phyloP scores from a whole-genome alignment of 148 eudicot species.

The Cornus suecica region DNA sequence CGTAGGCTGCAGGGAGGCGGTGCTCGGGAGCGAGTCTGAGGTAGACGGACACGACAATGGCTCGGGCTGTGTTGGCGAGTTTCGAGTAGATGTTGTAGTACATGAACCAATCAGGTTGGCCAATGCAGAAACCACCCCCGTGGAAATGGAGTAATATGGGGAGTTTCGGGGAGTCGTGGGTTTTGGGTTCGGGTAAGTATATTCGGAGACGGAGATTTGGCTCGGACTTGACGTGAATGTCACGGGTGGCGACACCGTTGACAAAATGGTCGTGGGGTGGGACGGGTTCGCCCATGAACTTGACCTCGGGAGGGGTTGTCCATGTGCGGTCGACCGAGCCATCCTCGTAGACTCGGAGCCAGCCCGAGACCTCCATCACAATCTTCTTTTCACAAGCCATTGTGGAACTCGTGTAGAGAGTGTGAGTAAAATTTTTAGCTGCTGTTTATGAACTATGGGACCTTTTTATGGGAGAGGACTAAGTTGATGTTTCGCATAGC shows the following conservation, averaged over 20 bases:
- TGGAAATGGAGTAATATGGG: constrained; percentile 72
- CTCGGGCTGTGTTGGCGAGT: constrained; percentile 39
- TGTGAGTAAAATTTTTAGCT: too few species aligned
- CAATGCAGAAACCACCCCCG: constrained; percentile 87
- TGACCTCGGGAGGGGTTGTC: constrained; percentile 63
- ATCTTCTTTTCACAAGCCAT: constrained; percentile 33
- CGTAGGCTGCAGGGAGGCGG: constrained; percentile 69
- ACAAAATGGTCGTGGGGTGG: constrained; percentile 52
- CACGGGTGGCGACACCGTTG: constrained; percentile 59
- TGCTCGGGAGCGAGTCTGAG: constrained; percentile 67
- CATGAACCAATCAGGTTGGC: constrained; percentile 70
- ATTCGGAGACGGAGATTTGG: constrained; percentile 45
- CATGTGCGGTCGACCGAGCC: constrained; percentile 79
- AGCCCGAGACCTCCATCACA: constrained; percentile 70
- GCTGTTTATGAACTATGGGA: too few species aligned
- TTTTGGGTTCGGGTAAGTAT: constrained; percentile 47
- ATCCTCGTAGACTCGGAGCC: constrained; percentile 72
- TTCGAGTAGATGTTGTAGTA: constrained; percentile 58
- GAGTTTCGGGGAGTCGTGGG: constrained; percentile 27
- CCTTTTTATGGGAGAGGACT: too few species aligned
- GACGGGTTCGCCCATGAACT: constrained; percentile 62
- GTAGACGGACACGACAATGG: constrained; percentile 54
- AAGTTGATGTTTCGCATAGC: too few species aligned
- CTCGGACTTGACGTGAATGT: constrained; percentile 20
- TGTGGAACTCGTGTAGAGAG: too few species aligned